Evolutionary conservation across 257 asterid species (phyloP).

Genomic region (Mentha longifolia): DNA sequence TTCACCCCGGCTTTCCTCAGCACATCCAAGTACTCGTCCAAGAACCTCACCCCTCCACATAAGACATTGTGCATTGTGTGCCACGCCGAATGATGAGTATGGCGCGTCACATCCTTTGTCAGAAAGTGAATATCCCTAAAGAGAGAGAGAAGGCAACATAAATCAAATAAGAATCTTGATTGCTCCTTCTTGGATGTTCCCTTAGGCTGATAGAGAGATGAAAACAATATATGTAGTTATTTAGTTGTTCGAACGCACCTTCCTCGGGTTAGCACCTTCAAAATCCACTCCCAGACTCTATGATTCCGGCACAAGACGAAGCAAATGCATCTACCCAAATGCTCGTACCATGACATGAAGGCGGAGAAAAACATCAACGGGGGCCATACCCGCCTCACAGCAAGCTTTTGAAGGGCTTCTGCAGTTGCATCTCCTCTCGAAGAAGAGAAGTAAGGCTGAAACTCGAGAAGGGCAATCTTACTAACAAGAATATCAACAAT

Average conservation of each 20-base stretch:
- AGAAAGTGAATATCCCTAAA: conserved; percentile 60
- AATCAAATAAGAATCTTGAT: too few species aligned
- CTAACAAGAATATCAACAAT: too few species aligned
- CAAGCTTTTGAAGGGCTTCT: conserved; percentile 52
- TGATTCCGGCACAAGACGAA: conserved; percentile 73
- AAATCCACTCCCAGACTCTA: conserved; percentile 63
- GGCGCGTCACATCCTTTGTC: conserved; percentile 55
- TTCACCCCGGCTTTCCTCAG: conserved; percentile 46
- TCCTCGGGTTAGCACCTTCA: conserved; percentile 53
- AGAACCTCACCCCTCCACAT: conserved; percentile 69
- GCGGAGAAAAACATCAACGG: conserved; percentile 71
- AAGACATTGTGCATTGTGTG: conserved; percentile 83
- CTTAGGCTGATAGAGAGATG: too few species aligned
- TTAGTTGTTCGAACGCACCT: conserved; percentile 40
- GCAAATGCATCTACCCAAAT: conserved; percentile 76
- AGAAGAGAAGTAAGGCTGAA: conserved; percentile 68
- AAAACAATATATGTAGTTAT: too few species aligned
- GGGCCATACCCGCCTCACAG: conserved; percentile 75
- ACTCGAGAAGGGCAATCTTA: neutral
- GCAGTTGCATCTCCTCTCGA: conserved; percentile 51
- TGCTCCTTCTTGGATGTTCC: too few species aligned
- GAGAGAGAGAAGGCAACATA: conserved; percentile 5
- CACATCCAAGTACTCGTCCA: conserved; percentile 62
- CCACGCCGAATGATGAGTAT: conserved; percentile 93
- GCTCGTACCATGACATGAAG: conserved; percentile 95